These are phyloP conservation scores for Phlegmacium glaucopus DNA, from an alignment of 768 basidiomycete species.

Conservation along the genomic window DNA sequence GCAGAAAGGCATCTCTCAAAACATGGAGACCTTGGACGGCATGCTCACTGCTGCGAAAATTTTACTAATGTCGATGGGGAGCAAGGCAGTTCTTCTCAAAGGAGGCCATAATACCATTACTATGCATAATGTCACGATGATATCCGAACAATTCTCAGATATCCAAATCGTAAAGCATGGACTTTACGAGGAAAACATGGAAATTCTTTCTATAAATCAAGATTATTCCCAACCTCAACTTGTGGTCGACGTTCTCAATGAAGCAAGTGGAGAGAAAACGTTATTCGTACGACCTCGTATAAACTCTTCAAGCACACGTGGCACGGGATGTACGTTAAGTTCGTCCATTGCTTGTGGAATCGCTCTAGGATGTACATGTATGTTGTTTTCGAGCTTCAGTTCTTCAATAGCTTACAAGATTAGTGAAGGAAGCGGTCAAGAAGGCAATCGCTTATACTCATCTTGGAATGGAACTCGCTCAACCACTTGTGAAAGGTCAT, in stretches of 20 bases:
- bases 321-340: slow-evolving; percentile 91
- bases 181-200: slow-evolving; percentile 54
- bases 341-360: slow-evolving; percentile 74
- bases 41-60: slow-evolving; percentile 57
- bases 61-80: slow-evolving; percentile 42
- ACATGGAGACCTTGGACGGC: slow-evolving; percentile 47
- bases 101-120: slow-evolving; percentile 71
- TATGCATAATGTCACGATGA: slow-evolving; percentile 38
- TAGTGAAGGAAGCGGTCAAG: slow-evolving; percentile 48
- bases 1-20: slow-evolving; percentile 18
- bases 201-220: slow-evolving; percentile 44
- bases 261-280: slow-evolving; percentile 32
- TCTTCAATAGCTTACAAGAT: neutral
- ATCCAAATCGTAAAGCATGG: slow-evolving; percentile 42
- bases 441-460: slow-evolving; percentile 72
- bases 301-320: slow-evolving; percentile 75
- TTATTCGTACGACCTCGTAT: slow-evolving; percentile 61
- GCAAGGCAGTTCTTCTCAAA: slow-evolving; percentile 70
- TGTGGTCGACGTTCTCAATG: slow-evolving; percentile 65
- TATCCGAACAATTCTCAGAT: slow-evolving; percentile 27
- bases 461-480: slow-evolving; percentile 67
- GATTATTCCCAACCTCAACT: slow-evolving; percentile 23
- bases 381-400: neutral
- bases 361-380: slow-evolving; percentile 48
- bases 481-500: slow-evolving; percentile 65